Base-by-base conservation (phyloP, 768 basidiomycete genomes). In the Pisolithus marmoratus region DNA sequence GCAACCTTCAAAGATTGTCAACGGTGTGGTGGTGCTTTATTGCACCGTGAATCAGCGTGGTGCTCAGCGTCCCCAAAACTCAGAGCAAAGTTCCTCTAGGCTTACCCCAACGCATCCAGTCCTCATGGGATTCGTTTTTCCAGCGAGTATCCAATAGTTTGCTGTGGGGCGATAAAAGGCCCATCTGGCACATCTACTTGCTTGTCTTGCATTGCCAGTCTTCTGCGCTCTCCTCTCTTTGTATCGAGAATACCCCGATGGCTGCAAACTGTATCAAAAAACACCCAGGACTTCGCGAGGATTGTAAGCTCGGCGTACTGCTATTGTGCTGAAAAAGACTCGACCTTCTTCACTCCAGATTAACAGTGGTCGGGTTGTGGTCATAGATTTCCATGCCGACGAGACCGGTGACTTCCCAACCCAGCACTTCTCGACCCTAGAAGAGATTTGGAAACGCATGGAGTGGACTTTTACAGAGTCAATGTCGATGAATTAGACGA, bases 401-500 rank as follows among this genome's bases (percentile, higher is more conserved):
- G 57, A 51, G 55, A 54, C 49, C 50, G 56, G 53, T 15, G 50
- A 37, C 31, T 40, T 51, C 6, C 56, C 48, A 20, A 52, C 52
- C 8, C 58, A 54, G 42, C 50, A 31, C 8, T 51, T 63, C 5
- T 53, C 53, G 0, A 57, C 62, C 5, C 46, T 64, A 29, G 53
- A 60, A 5, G 63, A 67, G 5, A 40, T 60, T 11, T 57, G 58
- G 5, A 62, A 66, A 20, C 62, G 58, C 48, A 54, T 66, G 69
- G 63, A 12, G 62, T 85, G 50, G 73, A 74, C 17, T 85, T 87
- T 65, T 86, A 83, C 75, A 87, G 85, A 63, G 82, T 90, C 51
- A 81, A 92, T 56, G 78, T 88, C 27, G 89, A 92, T 58, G 72
- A 71, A 36, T 77, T 78, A 48, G 53, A 61, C 4, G 73, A 76